phyloP scores from a whole-genome alignment of 2,329 filamentous ascomycete genomes.

The Tolypocladium tundrense region DNA sequence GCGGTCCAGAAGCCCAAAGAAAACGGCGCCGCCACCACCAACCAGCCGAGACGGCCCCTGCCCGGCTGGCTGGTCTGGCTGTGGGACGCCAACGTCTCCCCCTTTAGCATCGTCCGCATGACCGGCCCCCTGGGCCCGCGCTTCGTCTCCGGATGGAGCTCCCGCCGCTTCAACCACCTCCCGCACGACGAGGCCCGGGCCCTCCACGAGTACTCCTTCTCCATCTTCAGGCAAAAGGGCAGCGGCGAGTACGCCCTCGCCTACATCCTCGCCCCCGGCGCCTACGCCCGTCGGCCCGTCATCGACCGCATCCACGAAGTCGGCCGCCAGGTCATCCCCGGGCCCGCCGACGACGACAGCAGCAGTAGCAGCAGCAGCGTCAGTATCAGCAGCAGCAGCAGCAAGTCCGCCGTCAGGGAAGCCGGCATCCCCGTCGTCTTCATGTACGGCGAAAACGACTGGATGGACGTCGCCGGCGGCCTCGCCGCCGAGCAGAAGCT shows the following conservation, averaged over 20 bases:
- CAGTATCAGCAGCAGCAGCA: not conserved
- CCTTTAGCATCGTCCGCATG: slow-evolving; percentile 83
- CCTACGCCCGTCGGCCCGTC: slow-evolving; percentile 78
- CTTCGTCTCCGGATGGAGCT: slow-evolving; percentile 91
- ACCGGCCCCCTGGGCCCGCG: slow-evolving; percentile 82
- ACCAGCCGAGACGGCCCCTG: slow-evolving; percentile 43
- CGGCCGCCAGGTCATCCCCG: slow-evolving; percentile 55
- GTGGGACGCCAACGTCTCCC: slow-evolving; percentile 95
- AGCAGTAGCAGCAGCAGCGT: slow-evolving; percentile 1
- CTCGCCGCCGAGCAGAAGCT: slow-evolving; percentile 71
- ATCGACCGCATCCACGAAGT: slow-evolving; percentile 81
- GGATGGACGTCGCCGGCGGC: slow-evolving; percentile 93
- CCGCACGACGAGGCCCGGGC: slow-evolving; percentile 69
- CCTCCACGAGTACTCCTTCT: slow-evolving; percentile 89
- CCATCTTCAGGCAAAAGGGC: slow-evolving; percentile 83
- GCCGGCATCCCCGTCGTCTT: slow-evolving; percentile 75
- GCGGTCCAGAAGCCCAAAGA: slow-evolving; percentile 1
- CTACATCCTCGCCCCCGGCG: slow-evolving; percentile 87
- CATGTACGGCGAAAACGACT: slow-evolving; percentile 97
- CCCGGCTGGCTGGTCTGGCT: slow-evolving; percentile 86
- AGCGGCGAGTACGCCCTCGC: slow-evolving; percentile 89
- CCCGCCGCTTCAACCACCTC: slow-evolving; percentile 81
- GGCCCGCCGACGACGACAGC: slow-evolving; percentile 10
- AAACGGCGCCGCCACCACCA: slow-evolving; percentile 29
- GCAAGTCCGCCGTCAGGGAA: slow-evolving; percentile 23